Percentiles rank a stretch among this genome's conserved stretches.
phyloP scores from a whole-genome alignment of 2,329 filamentous ascomycete genomes.

The Trichothecium roseum region DNA sequence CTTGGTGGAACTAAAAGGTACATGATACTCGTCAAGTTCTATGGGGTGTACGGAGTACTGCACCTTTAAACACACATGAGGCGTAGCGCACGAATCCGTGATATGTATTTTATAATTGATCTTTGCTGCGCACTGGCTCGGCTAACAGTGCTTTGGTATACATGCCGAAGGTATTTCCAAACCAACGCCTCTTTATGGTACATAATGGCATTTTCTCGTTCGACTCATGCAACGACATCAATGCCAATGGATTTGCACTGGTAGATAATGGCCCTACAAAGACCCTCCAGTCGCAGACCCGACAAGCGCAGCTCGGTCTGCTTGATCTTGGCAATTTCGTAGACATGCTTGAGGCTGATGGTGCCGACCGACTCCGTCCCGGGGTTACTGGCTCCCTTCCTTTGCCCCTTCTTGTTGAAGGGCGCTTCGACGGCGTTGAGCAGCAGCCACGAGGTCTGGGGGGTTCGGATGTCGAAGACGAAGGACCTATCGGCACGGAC shows the following conservation, averaged over 20 bases:
- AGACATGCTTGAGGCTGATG: slow-evolving; percentile 88
- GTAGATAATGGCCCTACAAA: slow-evolving; percentile 65
- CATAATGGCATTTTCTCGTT: slow-evolving; percentile 2
- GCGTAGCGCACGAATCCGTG: too few relatives aligned
- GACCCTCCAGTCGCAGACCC: slow-evolving; percentile 56
- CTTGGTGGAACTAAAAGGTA: too few relatives aligned
- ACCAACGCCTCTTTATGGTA: slow-evolving; percentile 2
- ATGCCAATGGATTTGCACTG: slow-evolving; percentile 70
- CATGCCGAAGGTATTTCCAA: slow-evolving; percentile 5
- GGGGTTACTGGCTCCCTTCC: slow-evolving; percentile 67
- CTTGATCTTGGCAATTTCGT: slow-evolving; percentile 97
- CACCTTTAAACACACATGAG: too few relatives aligned
- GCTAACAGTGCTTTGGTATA: too few relatives aligned
- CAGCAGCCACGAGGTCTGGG: slow-evolving; percentile 84
- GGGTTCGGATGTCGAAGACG: slow-evolving; percentile 85
- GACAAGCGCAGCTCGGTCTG: slow-evolving; percentile 65
- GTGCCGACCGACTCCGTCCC: slow-evolving; percentile 72
- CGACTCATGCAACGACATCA: slow-evolving; percentile 50
- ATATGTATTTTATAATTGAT: too few relatives aligned
- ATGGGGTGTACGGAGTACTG: too few relatives aligned
- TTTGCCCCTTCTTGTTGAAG: slow-evolving; percentile 60
- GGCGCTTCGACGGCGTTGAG: slow-evolving; percentile 73
- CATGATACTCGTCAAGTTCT: too few relatives aligned
- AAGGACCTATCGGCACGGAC: slow-evolving; percentile 92
- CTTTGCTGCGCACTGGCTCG: too few relatives aligned